Evolutionary conservation across 768 basidiomycete genomes (phyloP).

Genomic region (Naganishia vishniacii): DNA sequence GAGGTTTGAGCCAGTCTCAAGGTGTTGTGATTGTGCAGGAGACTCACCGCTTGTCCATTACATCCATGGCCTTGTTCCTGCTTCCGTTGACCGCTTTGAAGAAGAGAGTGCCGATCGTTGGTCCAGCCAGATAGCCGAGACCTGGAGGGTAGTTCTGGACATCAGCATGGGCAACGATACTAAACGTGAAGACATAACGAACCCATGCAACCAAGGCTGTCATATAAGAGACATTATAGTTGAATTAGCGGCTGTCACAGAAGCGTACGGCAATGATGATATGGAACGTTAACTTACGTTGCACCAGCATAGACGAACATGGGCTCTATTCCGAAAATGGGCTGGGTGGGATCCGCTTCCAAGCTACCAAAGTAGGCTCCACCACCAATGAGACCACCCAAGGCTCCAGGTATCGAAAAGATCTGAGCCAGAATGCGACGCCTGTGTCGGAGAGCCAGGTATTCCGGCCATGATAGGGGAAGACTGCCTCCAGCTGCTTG

Average conservation of each 20-base stretch:
- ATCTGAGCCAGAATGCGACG: slow-evolving; percentile 38
- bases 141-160: not conserved
- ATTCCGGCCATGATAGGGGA: slow-evolving; percentile 44
- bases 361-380: slow-evolving; percentile 45
- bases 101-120: slow-evolving; percentile 44
- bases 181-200: not conserved
- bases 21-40: not conserved
- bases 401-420: slow-evolving; percentile 42
- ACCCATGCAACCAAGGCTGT: slow-evolving; percentile 17
- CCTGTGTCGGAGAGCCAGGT: slow-evolving; percentile 39
- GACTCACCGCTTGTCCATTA: slow-evolving; percentile 29
- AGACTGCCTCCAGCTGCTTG: slow-evolving; percentile 18
- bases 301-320: slow-evolving; percentile 46
- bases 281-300: slow-evolving; percentile 37
- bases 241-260: not conserved
- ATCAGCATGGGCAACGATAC: not conserved
- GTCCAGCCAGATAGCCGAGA: slow-evolving; percentile 46
- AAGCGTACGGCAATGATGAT: not conserved
- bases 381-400: slow-evolving; percentile 37
- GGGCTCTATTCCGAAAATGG: slow-evolving; percentile 47
- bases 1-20: not conserved
- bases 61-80: slow-evolving; percentile 23
- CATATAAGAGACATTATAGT: not conserved
- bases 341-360: slow-evolving; percentile 43
- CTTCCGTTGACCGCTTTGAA: slow-evolving; percentile 37